Base-by-base conservation (phyloP, 192 early-diverging fungal species). In the Gigaspora rosea region DNA sequence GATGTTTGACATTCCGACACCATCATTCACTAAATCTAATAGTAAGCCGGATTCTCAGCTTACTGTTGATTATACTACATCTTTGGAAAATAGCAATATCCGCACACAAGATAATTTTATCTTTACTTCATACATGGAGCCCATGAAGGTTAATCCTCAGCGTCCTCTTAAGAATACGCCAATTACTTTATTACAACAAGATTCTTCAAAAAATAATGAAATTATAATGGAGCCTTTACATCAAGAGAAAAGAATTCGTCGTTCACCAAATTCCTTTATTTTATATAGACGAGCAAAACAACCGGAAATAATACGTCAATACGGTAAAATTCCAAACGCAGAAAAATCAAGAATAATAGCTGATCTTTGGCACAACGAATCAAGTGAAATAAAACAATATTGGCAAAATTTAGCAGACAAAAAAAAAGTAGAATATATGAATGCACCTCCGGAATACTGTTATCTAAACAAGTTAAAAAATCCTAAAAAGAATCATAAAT, bases 231-330 rank as follows among this genome's bases (percentile, higher is more conserved):
- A 15, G 4, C 13, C 56, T 22, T 32, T 67, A 36, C 41, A 11
- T 15, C 22, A n/a, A 56, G 2, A 27, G 2, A 76, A 52, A 13
- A n/a, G 48, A 33, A 46, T 35, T 16, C 75, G 51, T 32, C 46
- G 75, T 27, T 63, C 75, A 27, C 75, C 64, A 12, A 76, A 76
- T 76, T 63, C 75, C 0, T 76, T 76, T 54, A 67, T 76, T 56
- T 47, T 76, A n/a, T 76, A 76, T 57, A 35, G 64, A 13, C 49
- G 33, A 15, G 27, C 48, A 4, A 76, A 52, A 46, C 75, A 76
- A 57, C 75, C 50, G 18, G 15, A 11, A 41, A 48, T 67, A 16
- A 57, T 20, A 12, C 20, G n/a, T 12, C n/a, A 67, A 46, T 8
- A 36, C 1, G 51, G 36, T 8, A 35, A 76, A 1, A 52, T 76